These are phyloP conservation scores for Bidens hawaiensis DNA, from an alignment of 140 eudicot genomes.

Conservation along the genomic window DNA sequence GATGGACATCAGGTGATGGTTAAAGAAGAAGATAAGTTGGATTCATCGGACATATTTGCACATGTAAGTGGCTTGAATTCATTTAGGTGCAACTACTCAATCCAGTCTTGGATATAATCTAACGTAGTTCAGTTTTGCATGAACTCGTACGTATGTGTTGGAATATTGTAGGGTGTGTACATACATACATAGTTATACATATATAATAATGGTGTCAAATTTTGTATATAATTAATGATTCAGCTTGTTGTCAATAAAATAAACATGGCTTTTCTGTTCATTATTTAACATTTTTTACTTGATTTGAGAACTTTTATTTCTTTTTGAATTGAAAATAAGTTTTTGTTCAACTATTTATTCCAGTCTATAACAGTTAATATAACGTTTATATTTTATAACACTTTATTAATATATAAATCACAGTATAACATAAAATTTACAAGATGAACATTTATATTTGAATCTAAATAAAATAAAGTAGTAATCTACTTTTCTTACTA, in stretches of 20 bases:
- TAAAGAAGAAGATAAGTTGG: slow-evolving; percentile 73
- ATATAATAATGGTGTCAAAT: slow-evolving; percentile 28
- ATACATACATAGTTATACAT: slow-evolving; percentile 6
- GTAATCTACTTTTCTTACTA: background rate
- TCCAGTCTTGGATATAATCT: slow-evolving; percentile 82
- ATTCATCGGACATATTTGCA: slow-evolving; percentile 76
- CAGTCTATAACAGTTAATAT: background rate
- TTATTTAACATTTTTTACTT: background rate
- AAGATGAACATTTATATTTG: background rate
- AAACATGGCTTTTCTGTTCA: background rate
- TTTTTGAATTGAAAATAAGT: background rate
- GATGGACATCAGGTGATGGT: slow-evolving; percentile 50
- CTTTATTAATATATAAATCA: background rate
- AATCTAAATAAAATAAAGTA: too few relatives aligned
- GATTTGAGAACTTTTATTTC: background rate
- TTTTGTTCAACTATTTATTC: background rate
- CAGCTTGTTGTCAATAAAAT: background rate
- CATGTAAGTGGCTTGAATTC: slow-evolving; percentile 70
- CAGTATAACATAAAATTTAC: too few relatives aligned
- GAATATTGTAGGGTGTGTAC: slow-evolving; percentile 26
- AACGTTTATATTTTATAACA: too few relatives aligned
- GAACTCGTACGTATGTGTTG: slow-evolving; percentile 25
- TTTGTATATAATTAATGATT: background rate
- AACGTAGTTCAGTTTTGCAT: slow-evolving; percentile 40
- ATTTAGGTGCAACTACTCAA: slow-evolving; percentile 71